Conservation (phyloP, 306 rosid species). For the Mimosa bimucronata region DNA sequence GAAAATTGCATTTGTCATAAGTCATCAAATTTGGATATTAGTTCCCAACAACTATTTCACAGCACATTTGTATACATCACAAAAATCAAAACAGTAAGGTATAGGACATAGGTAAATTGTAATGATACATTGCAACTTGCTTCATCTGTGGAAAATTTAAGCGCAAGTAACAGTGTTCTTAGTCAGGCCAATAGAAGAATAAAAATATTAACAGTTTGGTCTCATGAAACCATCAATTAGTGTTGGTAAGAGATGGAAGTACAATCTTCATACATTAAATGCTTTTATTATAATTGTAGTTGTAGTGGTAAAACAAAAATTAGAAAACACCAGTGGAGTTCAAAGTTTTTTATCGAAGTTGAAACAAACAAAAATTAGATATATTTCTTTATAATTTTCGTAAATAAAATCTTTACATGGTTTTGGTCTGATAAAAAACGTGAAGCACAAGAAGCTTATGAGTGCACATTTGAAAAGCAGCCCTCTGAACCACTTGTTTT, state of each 20-base stretch:
- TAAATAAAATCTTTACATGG: neutral
- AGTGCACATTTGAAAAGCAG: neutral
- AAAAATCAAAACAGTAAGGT: neutral
- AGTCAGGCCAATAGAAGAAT: neutral
- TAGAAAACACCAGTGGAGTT: neutral
- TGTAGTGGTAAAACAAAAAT: constrained; percentile 14
- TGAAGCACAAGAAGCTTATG: neutral
- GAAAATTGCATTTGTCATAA: constrained; percentile 10
- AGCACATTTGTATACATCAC: neutral
- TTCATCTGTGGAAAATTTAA: neutral
- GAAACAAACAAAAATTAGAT: neutral
- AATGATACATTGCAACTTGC: neutral
- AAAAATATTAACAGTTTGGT: neutral
- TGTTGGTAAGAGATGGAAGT: neutral
- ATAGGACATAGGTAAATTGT: neutral
- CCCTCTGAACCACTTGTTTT: neutral
- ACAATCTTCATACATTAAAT: neutral
- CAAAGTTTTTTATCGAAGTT: neutral
- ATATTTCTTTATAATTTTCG: neutral
- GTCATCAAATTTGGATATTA: neutral
- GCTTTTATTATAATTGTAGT: neutral
- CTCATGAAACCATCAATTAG: neutral
- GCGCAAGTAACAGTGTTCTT: neutral
- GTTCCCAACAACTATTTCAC: neutral
- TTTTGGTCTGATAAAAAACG: neutral